Evolutionary conservation across 2,329 filamentous ascomycete species (phyloP).

Genomic region (Annulohypoxylon truncatum): DNA sequence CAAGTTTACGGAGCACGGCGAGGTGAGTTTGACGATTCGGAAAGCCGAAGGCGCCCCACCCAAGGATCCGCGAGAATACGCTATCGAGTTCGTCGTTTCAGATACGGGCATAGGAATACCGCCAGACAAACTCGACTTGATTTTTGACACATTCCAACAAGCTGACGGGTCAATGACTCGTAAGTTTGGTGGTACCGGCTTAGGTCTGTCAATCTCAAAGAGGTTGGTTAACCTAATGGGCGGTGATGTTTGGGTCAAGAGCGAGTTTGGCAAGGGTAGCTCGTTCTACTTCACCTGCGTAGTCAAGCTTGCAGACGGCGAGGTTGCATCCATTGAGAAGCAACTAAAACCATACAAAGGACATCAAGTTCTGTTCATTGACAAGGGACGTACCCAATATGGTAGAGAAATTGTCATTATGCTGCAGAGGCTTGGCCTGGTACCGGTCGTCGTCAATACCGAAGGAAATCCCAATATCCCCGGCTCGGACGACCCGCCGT

Average conservation of each 20-base stretch:
- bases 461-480: conserved; percentile 72
- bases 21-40: conserved; percentile 93
- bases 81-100: conserved; percentile 94
- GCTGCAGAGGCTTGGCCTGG: conserved; percentile 81
- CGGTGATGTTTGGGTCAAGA: conserved; percentile 95
- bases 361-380: conserved; percentile 93
- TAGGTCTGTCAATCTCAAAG: conserved; percentile 95
- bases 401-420: conserved; percentile 81
- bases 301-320: conserved; percentile 84
- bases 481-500: conserved; percentile 71
- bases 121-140: conserved; percentile 92
- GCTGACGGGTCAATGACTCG: conserved; percentile 96
- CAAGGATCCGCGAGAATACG: conserved; percentile 80
- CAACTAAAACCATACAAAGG: conserved; percentile 91
- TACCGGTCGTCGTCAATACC: conserved; percentile 86
- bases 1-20: conserved; percentile 97
- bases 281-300: conserved; percentile 97
- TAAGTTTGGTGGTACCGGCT: conserved; percentile 93
- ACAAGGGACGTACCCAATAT: conserved; percentile 85
- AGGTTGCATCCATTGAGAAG: conserved; percentile 81
- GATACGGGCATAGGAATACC: conserved; percentile 98
- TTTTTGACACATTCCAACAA: conserved; percentile 99
- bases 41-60: conserved; percentile 71
- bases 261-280: conserved; percentile 89
- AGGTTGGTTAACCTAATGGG: conserved; percentile 96